Evolutionary conservation across 257 asterid genomes (phyloP).

Genomic region (Echium plantagineum): DNA sequence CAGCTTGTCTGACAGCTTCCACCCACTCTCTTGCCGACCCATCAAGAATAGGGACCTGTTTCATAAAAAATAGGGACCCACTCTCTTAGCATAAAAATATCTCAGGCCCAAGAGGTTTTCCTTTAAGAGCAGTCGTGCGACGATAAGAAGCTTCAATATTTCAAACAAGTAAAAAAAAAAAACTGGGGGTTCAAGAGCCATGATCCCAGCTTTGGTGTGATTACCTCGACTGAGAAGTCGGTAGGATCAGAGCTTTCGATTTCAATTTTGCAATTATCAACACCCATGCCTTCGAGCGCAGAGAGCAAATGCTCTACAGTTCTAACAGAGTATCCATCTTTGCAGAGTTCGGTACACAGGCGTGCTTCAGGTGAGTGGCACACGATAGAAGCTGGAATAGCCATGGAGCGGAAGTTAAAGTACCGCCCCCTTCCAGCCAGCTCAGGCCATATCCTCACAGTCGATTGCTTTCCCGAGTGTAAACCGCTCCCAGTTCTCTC

Average conservation of each 20-base stretch:
- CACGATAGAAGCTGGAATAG: conserved; percentile 56
- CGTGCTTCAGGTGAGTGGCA: conserved; percentile 41
- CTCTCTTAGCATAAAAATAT: no score
- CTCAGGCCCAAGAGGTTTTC: no score
- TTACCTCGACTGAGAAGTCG: conserved; percentile 55
- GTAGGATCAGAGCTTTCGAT: conserved; percentile 30
- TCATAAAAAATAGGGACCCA: background rate
- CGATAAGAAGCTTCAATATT: no score
- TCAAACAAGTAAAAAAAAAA: background rate
- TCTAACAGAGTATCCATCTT: conserved; percentile 47
- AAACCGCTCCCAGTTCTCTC: conserved; percentile 69
- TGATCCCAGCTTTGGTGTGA: background rate
- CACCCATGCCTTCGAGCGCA: conserved; percentile 79
- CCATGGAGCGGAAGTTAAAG: conserved; percentile 43
- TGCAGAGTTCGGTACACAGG: conserved; percentile 64
- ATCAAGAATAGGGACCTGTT: conserved; percentile 89
- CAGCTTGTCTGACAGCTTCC: conserved; percentile 61
- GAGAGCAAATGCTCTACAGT: conserved; percentile 94
- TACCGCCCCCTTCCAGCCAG: conserved; percentile 58
- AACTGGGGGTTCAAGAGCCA: no score
- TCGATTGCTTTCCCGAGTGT: conserved; percentile 67
- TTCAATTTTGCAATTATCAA: conserved; percentile 77
- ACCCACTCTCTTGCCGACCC: conserved; percentile 96
- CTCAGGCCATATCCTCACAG: conserved; percentile 56
- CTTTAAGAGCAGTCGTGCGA: no score